A percentile compares a stretch with the other conserved stretches of the same genome.
These are phyloP conservation scores for Sugiyamaella sp. DNA, from an alignment of 1,139 yeast genomes.

Conservation along the genomic window DNA sequence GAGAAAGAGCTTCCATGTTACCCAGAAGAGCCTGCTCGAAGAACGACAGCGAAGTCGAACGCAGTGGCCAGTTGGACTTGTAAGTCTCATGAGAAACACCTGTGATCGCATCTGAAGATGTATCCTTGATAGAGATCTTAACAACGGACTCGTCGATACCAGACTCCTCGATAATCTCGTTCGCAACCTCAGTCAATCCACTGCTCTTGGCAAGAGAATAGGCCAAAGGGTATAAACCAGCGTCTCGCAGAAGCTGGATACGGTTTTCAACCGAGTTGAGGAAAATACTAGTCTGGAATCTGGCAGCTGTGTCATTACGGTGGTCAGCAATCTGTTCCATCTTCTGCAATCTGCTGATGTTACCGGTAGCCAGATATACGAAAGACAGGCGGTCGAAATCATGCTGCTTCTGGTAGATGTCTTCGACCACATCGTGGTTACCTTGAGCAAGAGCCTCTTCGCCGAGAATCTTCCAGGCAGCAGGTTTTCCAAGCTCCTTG, in stretches of 20 bases:
- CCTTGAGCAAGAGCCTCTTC: constrained; percentile 91
- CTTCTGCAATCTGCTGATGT: constrained; percentile 67
- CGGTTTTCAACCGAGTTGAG: constrained; percentile 76
- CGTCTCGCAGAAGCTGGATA: constrained; percentile 69
- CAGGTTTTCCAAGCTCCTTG: constrained; percentile 64
- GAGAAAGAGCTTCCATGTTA: constrained; percentile 64
- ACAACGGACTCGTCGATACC: constrained; percentile 63
- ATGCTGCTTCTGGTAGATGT: constrained; percentile 85
- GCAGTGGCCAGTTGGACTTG: constrained; percentile 77
- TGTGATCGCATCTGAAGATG: constrained; percentile 48
- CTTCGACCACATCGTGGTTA: constrained; percentile 80
- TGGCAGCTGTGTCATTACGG: constrained; percentile 78
- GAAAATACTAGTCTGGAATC: constrained; percentile 82
- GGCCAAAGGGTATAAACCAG: constrained; percentile 87
- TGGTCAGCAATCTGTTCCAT: constrained; percentile 91
- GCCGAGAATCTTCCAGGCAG: constrained; percentile 81
- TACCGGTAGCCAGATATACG: constrained; percentile 84
- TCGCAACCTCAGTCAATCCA: constrained; percentile 77
- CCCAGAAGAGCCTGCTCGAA: constrained; percentile 86
- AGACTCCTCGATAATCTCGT: constrained; percentile 67
- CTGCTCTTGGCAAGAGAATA: constrained; percentile 89
- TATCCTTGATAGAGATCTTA: constrained; percentile 51
- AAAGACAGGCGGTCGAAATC: constrained; percentile 88
- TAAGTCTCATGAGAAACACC: constrained; percentile 52
- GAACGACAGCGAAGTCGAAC: constrained; percentile 69